phyloP scores from a whole-genome alignment of 345 rosid species.

The Eucalyptus curtisii region DNA sequence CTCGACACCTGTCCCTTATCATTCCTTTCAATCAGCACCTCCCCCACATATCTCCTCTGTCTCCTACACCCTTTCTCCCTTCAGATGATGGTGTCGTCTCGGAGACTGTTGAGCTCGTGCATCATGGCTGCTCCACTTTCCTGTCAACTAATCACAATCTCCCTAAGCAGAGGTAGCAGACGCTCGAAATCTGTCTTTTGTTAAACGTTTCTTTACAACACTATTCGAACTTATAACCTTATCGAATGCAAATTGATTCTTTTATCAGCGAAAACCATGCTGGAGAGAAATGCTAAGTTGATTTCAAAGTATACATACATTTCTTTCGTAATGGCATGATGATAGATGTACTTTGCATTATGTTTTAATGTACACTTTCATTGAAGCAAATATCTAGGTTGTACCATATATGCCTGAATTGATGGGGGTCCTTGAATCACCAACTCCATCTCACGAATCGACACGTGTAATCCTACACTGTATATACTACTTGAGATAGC shows the following conservation, averaged over 20 bases:
- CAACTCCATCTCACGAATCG: not conserved
- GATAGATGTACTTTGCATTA: not conserved
- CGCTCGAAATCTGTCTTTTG: not conserved
- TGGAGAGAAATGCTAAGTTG: not conserved
- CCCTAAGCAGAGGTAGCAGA: not conserved
- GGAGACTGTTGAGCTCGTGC: not conserved
- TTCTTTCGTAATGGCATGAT: not conserved
- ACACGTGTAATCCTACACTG: not conserved
- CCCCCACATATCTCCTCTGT: not conserved
- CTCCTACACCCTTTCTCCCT: not conserved
- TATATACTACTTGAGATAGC: not conserved
- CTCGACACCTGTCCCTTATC: not conserved
- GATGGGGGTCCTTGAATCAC: not conserved
- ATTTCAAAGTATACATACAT: not conserved
- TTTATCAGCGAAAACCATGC: not conserved
- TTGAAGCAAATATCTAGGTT: not conserved
- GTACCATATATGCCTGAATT: not conserved
- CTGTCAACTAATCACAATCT: not conserved
- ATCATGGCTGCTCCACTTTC: not conserved
- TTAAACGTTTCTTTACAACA: not conserved
- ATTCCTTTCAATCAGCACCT: not conserved
- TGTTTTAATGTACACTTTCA: not conserved
- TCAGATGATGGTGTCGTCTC: not conserved
- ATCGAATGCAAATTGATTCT: not conserved
- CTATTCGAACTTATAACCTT: not conserved